Percentiles rank a stretch among this genome's conserved stretches.
These are phyloP conservation scores for Candida frijolesensis DNA, from an alignment of 1,139 yeast species.

Conservation along the genomic window DNA sequence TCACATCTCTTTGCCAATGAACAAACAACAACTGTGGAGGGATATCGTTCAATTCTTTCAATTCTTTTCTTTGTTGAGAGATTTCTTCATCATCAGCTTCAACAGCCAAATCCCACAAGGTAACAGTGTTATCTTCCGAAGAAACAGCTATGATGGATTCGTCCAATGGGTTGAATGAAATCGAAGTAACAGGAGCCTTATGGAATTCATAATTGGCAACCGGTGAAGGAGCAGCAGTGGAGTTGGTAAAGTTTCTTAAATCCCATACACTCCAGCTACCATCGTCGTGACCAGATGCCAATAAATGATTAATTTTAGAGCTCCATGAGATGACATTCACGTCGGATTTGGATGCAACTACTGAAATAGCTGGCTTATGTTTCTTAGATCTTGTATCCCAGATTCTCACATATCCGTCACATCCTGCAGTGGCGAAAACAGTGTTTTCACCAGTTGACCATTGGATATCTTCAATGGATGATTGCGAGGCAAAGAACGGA, in stretches of 20 bases:
- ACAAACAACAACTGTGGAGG: conserved; percentile 96
- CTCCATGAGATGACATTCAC: conserved; percentile 98
- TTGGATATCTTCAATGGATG: conserved; percentile 93
- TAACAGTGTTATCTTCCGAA: conserved; percentile 94
- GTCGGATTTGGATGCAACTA: conserved; percentile 80
- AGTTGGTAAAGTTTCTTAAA: conserved; percentile 69
- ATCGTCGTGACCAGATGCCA: conserved; percentile 97
- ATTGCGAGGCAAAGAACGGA: conserved; percentile 69
- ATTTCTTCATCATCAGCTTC: conserved; percentile 97
- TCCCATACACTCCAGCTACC: conserved; percentile 99
- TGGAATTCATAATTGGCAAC: conserved; percentile 96
- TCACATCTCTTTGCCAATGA: conserved; percentile 97
- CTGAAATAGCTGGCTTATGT: conserved; percentile 87
- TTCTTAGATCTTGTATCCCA: conserved; percentile 97
- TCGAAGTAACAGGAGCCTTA: conserved; percentile 88
- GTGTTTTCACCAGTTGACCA: conserved; percentile 94
- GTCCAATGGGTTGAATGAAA: conserved; percentile 92
- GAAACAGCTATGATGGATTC: conserved; percentile 95
- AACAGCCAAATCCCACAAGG: conserved; percentile 95
- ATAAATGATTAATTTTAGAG: conserved; percentile 76
- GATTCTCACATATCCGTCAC: conserved; percentile 88
- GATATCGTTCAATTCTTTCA: conserved; percentile 80
- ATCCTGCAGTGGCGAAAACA: conserved; percentile 91
- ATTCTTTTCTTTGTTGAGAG: conserved; percentile 70
- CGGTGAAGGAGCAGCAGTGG: conserved; percentile 56